Evolutionary conservation across 2,329 filamentous ascomycete genomes (phyloP).

Genomic region (Zelopaecilomyces penicillatus): DNA sequence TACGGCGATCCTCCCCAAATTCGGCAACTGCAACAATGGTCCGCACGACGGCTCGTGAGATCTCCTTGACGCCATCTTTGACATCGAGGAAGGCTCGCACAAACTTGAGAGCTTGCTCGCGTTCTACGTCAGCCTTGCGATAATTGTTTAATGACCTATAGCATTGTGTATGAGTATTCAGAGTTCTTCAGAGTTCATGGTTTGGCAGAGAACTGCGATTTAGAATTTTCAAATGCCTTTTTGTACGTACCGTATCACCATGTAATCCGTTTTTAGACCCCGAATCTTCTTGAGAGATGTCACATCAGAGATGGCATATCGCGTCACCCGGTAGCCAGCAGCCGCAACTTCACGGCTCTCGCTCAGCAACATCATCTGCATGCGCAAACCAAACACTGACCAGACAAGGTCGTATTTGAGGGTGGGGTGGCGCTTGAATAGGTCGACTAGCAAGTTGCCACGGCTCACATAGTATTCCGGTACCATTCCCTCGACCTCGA

Average conservation of each 20-base stretch:
- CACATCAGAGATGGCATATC: conserved; percentile 89
- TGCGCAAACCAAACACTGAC: conserved; percentile 86
- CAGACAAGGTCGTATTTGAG: conserved; percentile 95
- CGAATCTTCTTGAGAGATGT: conserved; percentile 84
- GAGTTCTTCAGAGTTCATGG: not conserved
- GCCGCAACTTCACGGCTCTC: conserved; percentile 94
- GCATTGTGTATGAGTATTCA: conserved; percentile 7
- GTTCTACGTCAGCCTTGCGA: conserved; percentile 90
- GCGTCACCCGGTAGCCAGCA: conserved; percentile 84
- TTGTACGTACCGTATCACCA: conserved; percentile 56
- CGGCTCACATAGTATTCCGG: conserved; percentile 93
- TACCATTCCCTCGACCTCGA: conserved; percentile 80
- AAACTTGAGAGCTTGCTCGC: conserved; percentile 95
- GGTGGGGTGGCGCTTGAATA: conserved; percentile 89
- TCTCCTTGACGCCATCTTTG: conserved; percentile 80
- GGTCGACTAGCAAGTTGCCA: conserved; percentile 84
- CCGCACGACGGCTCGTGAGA: conserved; percentile 78
- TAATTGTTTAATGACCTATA: conserved; percentile 79
- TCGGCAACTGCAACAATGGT: conserved; percentile 89
- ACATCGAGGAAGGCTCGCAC: conserved; percentile 91
- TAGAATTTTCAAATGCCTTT: not conserved
- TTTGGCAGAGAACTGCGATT: not conserved
- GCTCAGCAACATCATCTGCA: conserved; percentile 93
- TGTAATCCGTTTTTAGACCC: conserved; percentile 78
- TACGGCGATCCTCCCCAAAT: conserved; percentile 76